These are phyloP conservation scores for Berkeleyomyces rouxiae DNA, from an alignment of 2,329 filamentous ascomycete species.

Conservation along the genomic window DNA sequence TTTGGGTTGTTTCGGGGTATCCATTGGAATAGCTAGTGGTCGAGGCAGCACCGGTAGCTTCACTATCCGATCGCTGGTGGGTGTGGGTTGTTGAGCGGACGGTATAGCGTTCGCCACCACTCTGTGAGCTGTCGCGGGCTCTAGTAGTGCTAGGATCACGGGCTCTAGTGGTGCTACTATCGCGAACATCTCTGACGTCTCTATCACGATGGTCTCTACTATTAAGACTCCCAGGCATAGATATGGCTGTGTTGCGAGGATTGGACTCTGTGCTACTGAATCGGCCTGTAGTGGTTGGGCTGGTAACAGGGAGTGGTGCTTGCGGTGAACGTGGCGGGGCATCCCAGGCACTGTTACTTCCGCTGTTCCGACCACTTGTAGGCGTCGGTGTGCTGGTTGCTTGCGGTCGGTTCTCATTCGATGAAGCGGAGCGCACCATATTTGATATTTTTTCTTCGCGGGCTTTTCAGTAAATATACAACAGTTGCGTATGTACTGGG, in stretches of 20 bases:
- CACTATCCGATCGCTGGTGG: constrained; percentile 53
- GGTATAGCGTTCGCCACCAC: constrained; percentile 25
- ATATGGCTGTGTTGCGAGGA: constrained; percentile 21
- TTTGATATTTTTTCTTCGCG: constrained; percentile 77
- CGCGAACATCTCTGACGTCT: constrained; percentile 4
- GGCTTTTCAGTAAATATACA: constrained; percentile 17
- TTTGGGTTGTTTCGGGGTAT: constrained; percentile 61
- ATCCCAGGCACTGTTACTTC: constrained; percentile 39
- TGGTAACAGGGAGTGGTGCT: neutral
- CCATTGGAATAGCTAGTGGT: constrained; percentile 71
- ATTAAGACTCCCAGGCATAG: constrained; percentile 24
- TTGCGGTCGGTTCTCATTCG: constrained; percentile 42
- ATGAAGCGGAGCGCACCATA: constrained; percentile 69
- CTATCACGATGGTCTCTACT: constrained; percentile 14
- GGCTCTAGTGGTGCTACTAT: neutral
- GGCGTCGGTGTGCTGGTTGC: constrained; percentile 42
- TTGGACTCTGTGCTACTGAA: constrained; percentile 33
- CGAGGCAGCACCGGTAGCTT: constrained; percentile 54
- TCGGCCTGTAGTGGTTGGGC: constrained; percentile 29
- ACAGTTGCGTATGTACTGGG: neutral
- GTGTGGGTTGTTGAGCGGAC: constrained; percentile 39
- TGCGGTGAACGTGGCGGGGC: constrained; percentile 12
- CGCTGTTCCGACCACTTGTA: constrained; percentile 19
- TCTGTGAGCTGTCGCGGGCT: constrained; percentile 34
- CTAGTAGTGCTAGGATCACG: constrained; percentile 16